A percentile compares a stretch with the other conserved stretches of the same genome.
phyloP scores from a whole-genome alignment of 2,329 filamentous ascomycete species.

The Gaeumannomyces tritici region DNA sequence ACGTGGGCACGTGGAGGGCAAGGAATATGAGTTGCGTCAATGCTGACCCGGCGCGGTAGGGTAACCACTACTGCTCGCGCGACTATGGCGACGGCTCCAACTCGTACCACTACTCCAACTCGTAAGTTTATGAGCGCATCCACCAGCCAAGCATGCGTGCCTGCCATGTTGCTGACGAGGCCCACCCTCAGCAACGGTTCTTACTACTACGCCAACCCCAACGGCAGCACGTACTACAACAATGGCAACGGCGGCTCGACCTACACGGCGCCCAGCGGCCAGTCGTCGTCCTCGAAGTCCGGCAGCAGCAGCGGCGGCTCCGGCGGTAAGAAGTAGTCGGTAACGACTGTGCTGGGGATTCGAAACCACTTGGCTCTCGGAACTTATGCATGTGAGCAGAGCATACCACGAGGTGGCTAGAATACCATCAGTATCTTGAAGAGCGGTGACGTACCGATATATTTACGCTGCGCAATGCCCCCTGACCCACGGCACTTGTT shows the following conservation, averaged over 20 bases:
- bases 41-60: slow-evolving; percentile 27
- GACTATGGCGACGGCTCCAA: slow-evolving; percentile 58
- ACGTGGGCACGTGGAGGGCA: too few relatives aligned
- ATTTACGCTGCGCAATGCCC: too few relatives aligned
- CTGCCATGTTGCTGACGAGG: too few relatives aligned
- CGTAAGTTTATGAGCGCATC: slow-evolving; percentile 33
- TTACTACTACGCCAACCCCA: slow-evolving; percentile 65
- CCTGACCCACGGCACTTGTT: too few relatives aligned
- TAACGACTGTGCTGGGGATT: too few relatives aligned
- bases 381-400: too few relatives aligned
- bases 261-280: slow-evolving; percentile 48
- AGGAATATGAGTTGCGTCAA: too few relatives aligned
- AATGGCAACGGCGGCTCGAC: slow-evolving; percentile 44
- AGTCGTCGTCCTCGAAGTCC: slow-evolving; percentile 16
- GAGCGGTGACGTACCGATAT: too few relatives aligned
- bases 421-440: too few relatives aligned
- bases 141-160: too few relatives aligned
- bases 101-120: slow-evolving; percentile 61
- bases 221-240: slow-evolving; percentile 62
- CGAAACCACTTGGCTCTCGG: too few relatives aligned
- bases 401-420: too few relatives aligned
- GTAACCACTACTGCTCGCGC: slow-evolving; percentile 58
- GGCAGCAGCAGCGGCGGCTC: slow-evolving; percentile 5
- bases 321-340: slow-evolving; percentile 3
- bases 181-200: slow-evolving; percentile 49